Percentiles rank a stretch among this genome's conserved stretches.
phyloP scores from a whole-genome alignment of 768 basidiomycete species.

The Boletus fagicola region DNA sequence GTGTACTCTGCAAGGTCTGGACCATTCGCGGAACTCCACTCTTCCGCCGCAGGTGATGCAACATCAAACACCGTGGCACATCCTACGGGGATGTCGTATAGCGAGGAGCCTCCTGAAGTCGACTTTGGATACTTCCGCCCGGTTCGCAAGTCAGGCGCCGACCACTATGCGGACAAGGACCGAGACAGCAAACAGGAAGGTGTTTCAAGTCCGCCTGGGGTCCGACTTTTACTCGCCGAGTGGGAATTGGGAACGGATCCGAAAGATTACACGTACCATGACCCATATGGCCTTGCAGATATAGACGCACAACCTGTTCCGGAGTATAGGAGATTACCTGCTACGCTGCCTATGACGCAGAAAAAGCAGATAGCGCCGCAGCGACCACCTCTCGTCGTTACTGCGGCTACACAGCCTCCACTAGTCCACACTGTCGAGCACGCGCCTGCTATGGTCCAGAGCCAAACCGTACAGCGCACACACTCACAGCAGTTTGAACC shows the following conservation, averaged over 20 bases:
- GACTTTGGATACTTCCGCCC: constrained; percentile 65
- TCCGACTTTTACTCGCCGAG: constrained; percentile 62
- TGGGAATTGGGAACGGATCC: constrained; percentile 63
- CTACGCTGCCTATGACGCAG: constrained; percentile 13
- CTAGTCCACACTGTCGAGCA: constrained; percentile 8
- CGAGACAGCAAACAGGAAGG: constrained; percentile 14
- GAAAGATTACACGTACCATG: constrained; percentile 47
- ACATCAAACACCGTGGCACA: constrained; percentile 8
- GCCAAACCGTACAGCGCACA: constrained; percentile 15
- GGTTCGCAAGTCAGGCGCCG: constrained; percentile 27
- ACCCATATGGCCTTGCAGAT: constrained; percentile 49
- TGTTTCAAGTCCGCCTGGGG: constrained; percentile 46
- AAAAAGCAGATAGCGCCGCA: constrained; percentile 25
- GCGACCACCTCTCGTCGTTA: constrained; percentile 42
- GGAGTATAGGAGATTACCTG: constrained; percentile 11
- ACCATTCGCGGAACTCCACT: constrained; percentile 30
- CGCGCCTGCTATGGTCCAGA: constrained; percentile 2
- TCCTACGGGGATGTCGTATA: constrained; percentile 47
- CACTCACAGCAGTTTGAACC: constrained; percentile 18
- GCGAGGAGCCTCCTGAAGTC: constrained; percentile 54
- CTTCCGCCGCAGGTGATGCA: not conserved
- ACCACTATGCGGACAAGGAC: constrained; percentile 30
- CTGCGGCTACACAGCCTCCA: constrained; percentile 25
- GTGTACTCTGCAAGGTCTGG: constrained; percentile 48
- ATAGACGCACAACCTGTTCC: constrained; percentile 17